phyloP scores from a whole-genome alignment of 1,284 basidiomycete species.

The Ganoderma meredithae region DNA sequence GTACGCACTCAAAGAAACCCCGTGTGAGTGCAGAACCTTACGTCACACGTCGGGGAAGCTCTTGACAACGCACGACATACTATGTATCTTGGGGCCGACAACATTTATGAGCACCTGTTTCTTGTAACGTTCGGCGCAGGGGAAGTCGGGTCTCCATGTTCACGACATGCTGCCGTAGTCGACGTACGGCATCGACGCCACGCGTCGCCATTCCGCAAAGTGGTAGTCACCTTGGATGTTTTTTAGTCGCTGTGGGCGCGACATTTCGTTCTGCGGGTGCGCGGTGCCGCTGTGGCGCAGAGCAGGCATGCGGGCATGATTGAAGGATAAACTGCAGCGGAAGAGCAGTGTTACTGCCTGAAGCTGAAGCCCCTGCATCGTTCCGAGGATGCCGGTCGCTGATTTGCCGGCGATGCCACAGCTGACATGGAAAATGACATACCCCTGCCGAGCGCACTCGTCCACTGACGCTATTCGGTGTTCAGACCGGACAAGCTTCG shows the following conservation, averaged over 20 bases:
- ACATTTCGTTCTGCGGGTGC: neutral
- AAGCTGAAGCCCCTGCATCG: neutral
- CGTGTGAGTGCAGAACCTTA: neutral
- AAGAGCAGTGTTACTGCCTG: neutral
- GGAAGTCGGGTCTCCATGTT: neutral
- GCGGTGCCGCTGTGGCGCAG: neutral
- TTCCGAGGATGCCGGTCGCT: conserved; percentile 9
- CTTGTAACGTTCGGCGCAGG: neutral
- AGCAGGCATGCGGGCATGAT: neutral
- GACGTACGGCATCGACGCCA: neutral
- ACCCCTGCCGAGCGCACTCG: neutral
- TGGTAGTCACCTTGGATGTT: neutral
- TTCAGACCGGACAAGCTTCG: neutral
- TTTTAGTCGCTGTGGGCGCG: neutral
- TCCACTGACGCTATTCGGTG: neutral
- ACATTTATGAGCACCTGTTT: neutral
- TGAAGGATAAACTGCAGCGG: neutral
- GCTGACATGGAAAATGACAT: conserved; percentile 11
- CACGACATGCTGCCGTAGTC: conserved; percentile 7
- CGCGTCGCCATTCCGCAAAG: neutral
- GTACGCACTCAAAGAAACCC: neutral
- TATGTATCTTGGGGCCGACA: neutral
- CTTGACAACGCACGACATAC: neutral
- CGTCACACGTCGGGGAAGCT: neutral
- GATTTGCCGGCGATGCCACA: conserved; percentile 10